Percentiles rank a stretch among this genome's conserved stretches.
These are phyloP conservation scores for Aphanomyces euteiches DNA, from an alignment of 352 stramenopile genomes.

Conservation along the genomic window DNA sequence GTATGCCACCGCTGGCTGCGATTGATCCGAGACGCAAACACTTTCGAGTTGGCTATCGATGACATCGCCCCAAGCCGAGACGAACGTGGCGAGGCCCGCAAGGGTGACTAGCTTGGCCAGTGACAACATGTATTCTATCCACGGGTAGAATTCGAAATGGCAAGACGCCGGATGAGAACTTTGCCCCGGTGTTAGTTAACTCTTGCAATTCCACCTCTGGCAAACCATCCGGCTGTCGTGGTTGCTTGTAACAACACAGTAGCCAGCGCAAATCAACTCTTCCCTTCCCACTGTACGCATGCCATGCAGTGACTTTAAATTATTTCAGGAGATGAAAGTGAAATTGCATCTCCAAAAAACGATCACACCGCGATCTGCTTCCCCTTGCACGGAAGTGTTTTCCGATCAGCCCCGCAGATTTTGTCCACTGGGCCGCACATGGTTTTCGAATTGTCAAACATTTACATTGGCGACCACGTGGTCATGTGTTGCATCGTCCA, in stretches of 20 bases:
- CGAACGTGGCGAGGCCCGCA: neutral
- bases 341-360: too few species aligned
- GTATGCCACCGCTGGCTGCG: neutral
- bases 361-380: too few species aligned
- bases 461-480: too few species aligned
- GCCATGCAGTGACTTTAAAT: too few species aligned
- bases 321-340: too few species aligned
- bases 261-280: too few species aligned
- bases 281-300: too few species aligned
- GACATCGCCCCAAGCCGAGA: neutral
- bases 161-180: neutral
- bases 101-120: neutral
- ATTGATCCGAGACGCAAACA: constrained; percentile 11
- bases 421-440: too few species aligned
- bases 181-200: neutral
- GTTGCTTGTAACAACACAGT: neutral
- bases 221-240: neutral
- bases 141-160: neutral
- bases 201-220: neutral
- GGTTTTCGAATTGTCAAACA: too few species aligned
- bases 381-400: too few species aligned
- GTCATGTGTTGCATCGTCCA: too few species aligned
- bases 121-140: neutral
- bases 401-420: too few species aligned
- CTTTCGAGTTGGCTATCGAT: neutral